These are phyloP conservation scores for Trichoderma sp. DNA, from an alignment of 2,329 filamentous ascomycete species.

Conservation along the genomic window DNA sequence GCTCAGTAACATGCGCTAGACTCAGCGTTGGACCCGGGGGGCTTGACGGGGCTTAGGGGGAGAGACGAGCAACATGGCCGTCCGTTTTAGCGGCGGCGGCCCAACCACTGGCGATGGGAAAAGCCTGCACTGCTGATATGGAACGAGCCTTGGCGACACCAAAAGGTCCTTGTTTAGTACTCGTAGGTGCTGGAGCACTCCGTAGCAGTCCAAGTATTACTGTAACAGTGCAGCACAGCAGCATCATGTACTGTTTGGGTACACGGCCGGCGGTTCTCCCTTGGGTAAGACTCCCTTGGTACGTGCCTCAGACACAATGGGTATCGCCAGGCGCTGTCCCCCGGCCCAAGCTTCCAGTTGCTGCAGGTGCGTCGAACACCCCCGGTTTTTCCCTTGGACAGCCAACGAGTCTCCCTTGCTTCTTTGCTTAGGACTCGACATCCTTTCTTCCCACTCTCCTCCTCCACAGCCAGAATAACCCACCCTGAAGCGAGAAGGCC, in stretches of 20 bases:
- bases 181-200: not conserved
- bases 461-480: constrained; percentile 13
- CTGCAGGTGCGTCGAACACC: constrained; percentile 16
- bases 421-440: constrained; percentile 11
- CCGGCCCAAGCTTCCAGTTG: not conserved
- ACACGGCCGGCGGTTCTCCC: not conserved
- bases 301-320: not conserved
- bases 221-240: not conserved
- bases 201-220: not conserved
- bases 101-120: not conserved
- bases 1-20: not conserved
- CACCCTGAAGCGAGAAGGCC: constrained; percentile 10
- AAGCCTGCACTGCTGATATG: not conserved
- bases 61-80: not conserved
- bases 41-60: not conserved
- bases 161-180: not conserved
- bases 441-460: constrained; percentile 9
- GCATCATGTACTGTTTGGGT: not conserved
- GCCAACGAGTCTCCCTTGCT: constrained; percentile 11
- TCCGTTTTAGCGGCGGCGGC: not conserved
- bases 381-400: constrained; percentile 10
- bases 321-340: constrained; percentile 20
- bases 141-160: constrained; percentile 1
- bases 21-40: not conserved
- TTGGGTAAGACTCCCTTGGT: not conserved